A percentile compares a stretch with the other conserved stretches of the same genome.
These are phyloP conservation scores for Anastatica hierochuntica DNA, from an alignment of 345 rosid species.

Conservation along the genomic window DNA sequence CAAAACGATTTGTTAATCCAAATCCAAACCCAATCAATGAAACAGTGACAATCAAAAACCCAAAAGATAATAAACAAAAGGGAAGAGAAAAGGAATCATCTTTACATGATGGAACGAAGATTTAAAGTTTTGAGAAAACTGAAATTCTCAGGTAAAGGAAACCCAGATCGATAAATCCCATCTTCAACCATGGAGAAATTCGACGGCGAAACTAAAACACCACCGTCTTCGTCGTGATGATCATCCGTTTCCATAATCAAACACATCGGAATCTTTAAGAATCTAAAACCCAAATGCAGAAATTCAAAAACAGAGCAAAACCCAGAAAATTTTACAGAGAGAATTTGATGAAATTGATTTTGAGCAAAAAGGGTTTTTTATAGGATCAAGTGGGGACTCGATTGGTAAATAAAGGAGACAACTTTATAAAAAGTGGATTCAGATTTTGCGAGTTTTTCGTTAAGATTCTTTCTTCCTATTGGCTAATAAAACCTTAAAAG, in stretches of 20 bases:
- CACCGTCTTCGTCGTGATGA: constrained; percentile 19
- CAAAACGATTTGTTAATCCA: not conserved
- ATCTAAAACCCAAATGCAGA: no score
- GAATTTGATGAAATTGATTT: no score
- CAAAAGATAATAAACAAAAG: no score
- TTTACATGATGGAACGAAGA: constrained; percentile 74
- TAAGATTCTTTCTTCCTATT: no score
- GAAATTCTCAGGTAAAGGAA: constrained; percentile 55
- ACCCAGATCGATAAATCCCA: constrained; percentile 62
- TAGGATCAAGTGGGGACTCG: no score
- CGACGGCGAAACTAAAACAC: constrained; percentile 36
- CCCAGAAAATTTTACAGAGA: not conserved
- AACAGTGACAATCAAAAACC: not conserved
- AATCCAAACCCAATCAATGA: not conserved
- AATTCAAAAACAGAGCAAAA: constrained; percentile 11
- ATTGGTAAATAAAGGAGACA: no score
- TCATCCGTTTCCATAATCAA: constrained; percentile 27
- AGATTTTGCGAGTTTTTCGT: no score
- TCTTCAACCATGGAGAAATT: constrained; percentile 84
- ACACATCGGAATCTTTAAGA: no score
- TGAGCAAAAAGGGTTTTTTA: no score
- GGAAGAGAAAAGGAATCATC: no score
- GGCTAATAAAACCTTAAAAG: no score
- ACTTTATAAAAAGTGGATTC: no score
- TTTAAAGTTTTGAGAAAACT: constrained; percentile 48